Evolutionary conservation across 257 asterid genomes (phyloP).

Genomic region (Ehretia macrophylla): DNA sequence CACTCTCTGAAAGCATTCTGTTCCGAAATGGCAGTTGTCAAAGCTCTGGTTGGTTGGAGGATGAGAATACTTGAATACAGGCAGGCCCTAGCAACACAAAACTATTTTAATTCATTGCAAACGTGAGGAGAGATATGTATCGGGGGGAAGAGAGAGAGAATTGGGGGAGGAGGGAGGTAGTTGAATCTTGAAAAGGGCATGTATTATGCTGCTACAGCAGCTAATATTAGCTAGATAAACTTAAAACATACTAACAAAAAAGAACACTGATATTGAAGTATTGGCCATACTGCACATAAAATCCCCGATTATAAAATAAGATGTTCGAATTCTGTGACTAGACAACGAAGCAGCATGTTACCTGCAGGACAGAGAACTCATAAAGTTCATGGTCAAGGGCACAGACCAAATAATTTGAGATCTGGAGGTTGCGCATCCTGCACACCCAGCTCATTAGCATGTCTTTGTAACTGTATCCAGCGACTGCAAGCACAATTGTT

Average conservation of each 20-base stretch:
- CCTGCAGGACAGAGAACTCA: conserved; percentile 79
- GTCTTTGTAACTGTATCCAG: conserved; percentile 85
- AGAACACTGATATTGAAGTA: no score
- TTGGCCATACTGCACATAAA: no score
- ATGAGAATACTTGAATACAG: conserved; percentile 57
- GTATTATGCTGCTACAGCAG: no score
- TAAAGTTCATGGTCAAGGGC: conserved; percentile 77
- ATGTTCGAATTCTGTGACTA: no score
- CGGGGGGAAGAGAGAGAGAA: neutral
- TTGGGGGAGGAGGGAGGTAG: neutral
- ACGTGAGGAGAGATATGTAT: no score
- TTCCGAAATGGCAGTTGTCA: conserved; percentile 89
- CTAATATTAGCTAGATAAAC: no score
- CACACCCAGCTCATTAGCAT: conserved; percentile 98
- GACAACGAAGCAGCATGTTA: conserved; percentile 10
- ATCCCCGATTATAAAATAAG: no score
- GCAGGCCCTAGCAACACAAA: conserved; percentile 63
- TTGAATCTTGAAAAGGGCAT: neutral
- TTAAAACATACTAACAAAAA: no score
- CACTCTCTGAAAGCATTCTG: conserved; percentile 86
- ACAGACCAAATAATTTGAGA: conserved; percentile 64
- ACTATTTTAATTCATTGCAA: neutral
- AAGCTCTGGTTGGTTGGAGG: conserved; percentile 75
- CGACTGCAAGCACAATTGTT: conserved; percentile 74
- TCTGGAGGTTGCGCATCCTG: conserved; percentile 55